These are phyloP conservation scores for Macadamia tetraphylla DNA, from an alignment of 164 flowering plant species.

Conservation along the genomic window DNA sequence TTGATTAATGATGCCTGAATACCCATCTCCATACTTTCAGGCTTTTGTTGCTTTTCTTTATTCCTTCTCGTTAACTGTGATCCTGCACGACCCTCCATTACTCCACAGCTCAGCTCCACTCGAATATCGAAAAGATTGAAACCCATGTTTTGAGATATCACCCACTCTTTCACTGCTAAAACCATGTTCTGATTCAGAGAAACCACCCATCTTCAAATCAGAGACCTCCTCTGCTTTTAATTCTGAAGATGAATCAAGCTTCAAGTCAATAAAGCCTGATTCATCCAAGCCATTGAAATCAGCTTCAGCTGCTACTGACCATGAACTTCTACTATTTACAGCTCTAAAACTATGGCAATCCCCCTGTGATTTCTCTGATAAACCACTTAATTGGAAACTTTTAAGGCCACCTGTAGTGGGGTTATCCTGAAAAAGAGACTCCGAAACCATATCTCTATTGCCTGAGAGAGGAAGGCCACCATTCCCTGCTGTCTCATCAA, in stretches of 20 bases:
- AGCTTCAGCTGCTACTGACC: constrained; percentile 22
- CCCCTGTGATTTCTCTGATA: neutral
- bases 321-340: constrained; percentile 19
- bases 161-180: constrained; percentile 23
- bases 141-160: constrained; percentile 12
- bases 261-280: constrained; percentile 58
- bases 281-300: constrained; percentile 36
- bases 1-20: constrained; percentile 33
- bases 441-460: constrained; percentile 12
- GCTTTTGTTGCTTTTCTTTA: constrained; percentile 36
- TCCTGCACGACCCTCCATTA: constrained; percentile 45
- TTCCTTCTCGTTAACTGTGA: constrained; percentile 35
- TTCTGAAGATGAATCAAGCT: constrained; percentile 39
- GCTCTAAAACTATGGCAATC: constrained; percentile 9
- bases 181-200: constrained; percentile 21
- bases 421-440: constrained; percentile 32
- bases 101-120: constrained; percentile 17
- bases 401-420: constrained; percentile 27
- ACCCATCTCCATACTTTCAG: constrained; percentile 63
- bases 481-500: constrained; percentile 36
- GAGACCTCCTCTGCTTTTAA: constrained; percentile 21
- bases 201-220: constrained; percentile 15
- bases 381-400: constrained; percentile 2
- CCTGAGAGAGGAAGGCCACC: constrained; percentile 23
- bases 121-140: constrained; percentile 10